Evolutionary conservation across 805 yeast species (phyloP), one percentile per base, ranked within the genome.

Genomic region (Wickerhamomyces pijperi): DNA sequence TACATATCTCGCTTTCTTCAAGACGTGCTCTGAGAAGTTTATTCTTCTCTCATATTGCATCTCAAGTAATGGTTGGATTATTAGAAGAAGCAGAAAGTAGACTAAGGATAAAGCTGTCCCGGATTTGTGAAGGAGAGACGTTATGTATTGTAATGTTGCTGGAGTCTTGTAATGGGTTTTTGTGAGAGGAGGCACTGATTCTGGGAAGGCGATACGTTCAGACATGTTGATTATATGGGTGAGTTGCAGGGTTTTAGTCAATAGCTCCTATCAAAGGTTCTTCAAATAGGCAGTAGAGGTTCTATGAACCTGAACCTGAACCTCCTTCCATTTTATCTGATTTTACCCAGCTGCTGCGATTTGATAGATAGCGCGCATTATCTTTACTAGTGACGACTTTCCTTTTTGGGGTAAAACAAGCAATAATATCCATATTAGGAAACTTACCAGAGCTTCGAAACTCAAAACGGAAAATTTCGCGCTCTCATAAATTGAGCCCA

Each of bases 61-160:
- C 14, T 58, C 56, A 5, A 72, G 37, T 17, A 62, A 43, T 3
- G 78, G 78, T 38, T 62, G 63, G 12, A 72, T 36, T 4, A 59
- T 47, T 6, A 61, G 44, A 14, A 64, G 52, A 8, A 61, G 58
- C 1, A 62, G 14, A 4, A 55, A 34, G 40, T 60, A 64, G 1
- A 61, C 43, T 0, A 53, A 39, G 1, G 61, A 44, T 7, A 65
- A 38, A 0, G 53, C 45, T 19, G 58, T 50, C 0, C 68, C 68
- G 5, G 70, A 62, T 14, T 50, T 47, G 40, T 64, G 56, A 0
- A 67, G 51, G 5, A 66, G 45, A 17, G 43, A 31, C 1, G 52
- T 43, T 34, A 54, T 48, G 37, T 43, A 54, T 21, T 39, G 43
- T 20, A 54, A 40, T 1, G 58, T 51, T 12, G 50, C 50, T 7